phyloP scores from a whole-genome alignment of 192 early-diverging fungal species.

The Ambispora gerdemannii region DNA sequence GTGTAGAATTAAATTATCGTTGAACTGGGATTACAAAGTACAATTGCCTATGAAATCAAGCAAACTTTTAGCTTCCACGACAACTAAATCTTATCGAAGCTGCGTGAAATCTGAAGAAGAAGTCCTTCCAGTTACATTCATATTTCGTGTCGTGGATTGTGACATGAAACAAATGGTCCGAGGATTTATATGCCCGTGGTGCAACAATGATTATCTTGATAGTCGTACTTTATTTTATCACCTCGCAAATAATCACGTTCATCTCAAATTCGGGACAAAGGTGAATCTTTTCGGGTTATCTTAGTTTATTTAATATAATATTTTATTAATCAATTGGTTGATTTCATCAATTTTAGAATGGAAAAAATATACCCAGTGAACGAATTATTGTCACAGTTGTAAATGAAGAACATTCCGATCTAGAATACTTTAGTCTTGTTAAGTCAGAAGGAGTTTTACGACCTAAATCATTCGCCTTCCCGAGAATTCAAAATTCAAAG shows the following conservation, averaged over 20 bases:
- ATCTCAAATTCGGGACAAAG: slow-evolving; percentile 22
- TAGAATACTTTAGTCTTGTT: slow-evolving; percentile 22
- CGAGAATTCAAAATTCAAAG: background rate
- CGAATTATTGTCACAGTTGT: slow-evolving; percentile 1
- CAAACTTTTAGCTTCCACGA: no score
- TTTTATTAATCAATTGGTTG: no score
- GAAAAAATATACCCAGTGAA: slow-evolving; percentile 23
- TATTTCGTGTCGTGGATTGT: slow-evolving; percentile 23
- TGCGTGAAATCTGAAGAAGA: background rate
- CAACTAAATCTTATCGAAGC: background rate
- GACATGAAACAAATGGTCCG: slow-evolving; percentile 1
- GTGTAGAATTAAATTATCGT: slow-evolving; percentile 7
- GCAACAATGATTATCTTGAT: background rate
- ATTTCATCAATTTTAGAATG: no score
- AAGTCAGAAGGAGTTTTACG: background rate
- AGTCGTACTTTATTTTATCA: background rate
- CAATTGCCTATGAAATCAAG: background rate
- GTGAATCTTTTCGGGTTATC: background rate
- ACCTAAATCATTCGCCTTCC: slow-evolving; percentile 23
- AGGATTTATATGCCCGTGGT: slow-evolving; percentile 29
- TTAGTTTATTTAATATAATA: background rate
- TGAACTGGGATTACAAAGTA: slow-evolving; percentile 18
- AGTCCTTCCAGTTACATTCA: background rate
- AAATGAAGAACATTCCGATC: slow-evolving; percentile 25
- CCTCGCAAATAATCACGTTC: slow-evolving; percentile 19